Evolutionary conservation across 2,329 filamentous ascomycete species (phyloP).

Genomic region (Xylariales sp.): DNA sequence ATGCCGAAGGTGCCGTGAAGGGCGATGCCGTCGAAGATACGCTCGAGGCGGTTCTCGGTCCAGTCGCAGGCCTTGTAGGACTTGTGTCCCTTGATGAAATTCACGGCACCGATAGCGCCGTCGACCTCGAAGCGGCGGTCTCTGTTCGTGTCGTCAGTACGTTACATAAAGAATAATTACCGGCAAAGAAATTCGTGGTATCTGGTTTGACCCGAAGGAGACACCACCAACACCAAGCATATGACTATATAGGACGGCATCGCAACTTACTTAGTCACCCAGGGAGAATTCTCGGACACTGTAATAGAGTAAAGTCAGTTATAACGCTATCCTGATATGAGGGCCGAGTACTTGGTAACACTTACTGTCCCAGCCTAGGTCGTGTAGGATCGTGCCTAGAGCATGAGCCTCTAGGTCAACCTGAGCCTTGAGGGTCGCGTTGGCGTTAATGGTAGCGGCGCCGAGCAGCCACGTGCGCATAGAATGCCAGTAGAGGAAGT

Average conservation of each 20-base stretch:
- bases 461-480: slow-evolving; percentile 34
- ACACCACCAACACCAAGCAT: background rate
- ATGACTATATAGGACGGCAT: background rate
- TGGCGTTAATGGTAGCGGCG: slow-evolving; percentile 34
- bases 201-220: background rate
- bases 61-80: slow-evolving; percentile 27
- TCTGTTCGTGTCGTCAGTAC: slow-evolving; percentile 18
- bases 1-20: slow-evolving; percentile 34
- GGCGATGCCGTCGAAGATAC: slow-evolving; percentile 34
- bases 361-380: slow-evolving; percentile 38
- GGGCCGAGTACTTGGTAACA: background rate
- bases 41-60: slow-evolving; percentile 30
- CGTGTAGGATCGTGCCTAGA: slow-evolving; percentile 37
- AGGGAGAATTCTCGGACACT: slow-evolving; percentile 29
- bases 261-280: slow-evolving; percentile 28
- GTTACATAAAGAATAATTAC: background rate
- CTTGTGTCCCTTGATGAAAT: slow-evolving; percentile 33
- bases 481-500: slow-evolving; percentile 35
- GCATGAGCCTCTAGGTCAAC: slow-evolving; percentile 37
- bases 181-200: background rate
- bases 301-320: slow-evolving; percentile 12
- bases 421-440: slow-evolving; percentile 31
- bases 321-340: background rate
- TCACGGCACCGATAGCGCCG: slow-evolving; percentile 33
- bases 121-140: slow-evolving; percentile 38